These are phyloP conservation scores for Populus deltoides DNA, from an alignment of 345 rosid species.

Conservation along the genomic window DNA sequence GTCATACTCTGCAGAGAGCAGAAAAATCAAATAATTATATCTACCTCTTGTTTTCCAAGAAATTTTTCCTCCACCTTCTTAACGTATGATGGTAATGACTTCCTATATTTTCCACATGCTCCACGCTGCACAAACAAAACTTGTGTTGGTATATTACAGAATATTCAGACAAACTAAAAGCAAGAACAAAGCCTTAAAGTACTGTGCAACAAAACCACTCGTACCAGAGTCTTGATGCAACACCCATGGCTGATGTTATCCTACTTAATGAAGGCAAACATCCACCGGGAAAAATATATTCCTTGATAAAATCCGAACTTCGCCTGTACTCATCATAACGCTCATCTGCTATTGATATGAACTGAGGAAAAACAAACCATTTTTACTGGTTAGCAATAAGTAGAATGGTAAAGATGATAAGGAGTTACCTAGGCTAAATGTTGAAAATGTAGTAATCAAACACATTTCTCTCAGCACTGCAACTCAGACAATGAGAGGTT, in stretches of 20 bases:
- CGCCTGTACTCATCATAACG: constrained; percentile 72
- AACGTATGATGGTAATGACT: constrained; percentile 81
- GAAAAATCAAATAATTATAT: background rate
- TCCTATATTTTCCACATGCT: constrained; percentile 83
- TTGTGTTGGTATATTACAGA: background rate
- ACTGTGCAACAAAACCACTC: background rate
- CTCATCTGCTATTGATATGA: constrained; percentile 82
- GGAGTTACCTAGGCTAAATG: background rate
- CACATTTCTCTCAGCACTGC: background rate
- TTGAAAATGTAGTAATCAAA: background rate
- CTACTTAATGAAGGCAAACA: constrained; percentile 79
- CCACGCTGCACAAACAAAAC: constrained; percentile 42
- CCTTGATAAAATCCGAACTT: constrained; percentile 89
- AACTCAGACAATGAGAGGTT: too few relatives aligned
- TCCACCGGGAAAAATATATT: constrained; percentile 90
- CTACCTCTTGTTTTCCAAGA: constrained; percentile 72
- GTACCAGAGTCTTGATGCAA: constrained; percentile 78
- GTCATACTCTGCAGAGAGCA: background rate
- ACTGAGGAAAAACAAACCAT: constrained; percentile 36
- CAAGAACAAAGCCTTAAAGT: background rate
- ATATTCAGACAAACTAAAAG: too few relatives aligned
- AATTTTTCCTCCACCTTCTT: constrained; percentile 72
- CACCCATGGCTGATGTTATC: constrained; percentile 71
- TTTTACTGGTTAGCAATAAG: background rate
- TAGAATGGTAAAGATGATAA: background rate